Evolutionary conservation across 1,139 yeast genomes (phyloP).

Genomic region (Nakaseomyces kungkrabaensis): DNA sequence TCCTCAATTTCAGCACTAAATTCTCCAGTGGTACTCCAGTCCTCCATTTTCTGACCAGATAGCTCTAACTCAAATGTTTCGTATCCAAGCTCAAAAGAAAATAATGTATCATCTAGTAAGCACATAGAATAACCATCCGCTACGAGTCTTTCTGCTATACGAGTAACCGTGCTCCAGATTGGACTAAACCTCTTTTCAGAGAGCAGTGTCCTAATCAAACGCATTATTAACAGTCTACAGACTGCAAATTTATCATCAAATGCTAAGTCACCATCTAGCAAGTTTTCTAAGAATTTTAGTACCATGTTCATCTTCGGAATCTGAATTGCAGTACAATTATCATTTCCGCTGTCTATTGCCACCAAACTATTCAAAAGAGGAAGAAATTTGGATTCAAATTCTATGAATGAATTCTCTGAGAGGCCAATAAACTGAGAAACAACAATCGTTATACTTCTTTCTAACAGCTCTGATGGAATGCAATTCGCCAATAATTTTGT

Average conservation of each 20-base stretch:
- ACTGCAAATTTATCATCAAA: conserved; percentile 46
- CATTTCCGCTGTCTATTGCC: conserved; percentile 10
- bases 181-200: conserved; percentile 12
- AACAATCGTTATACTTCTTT: conserved; percentile 38
- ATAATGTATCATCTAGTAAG: conserved; percentile 33
- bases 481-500: neutral
- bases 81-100: conserved; percentile 36
- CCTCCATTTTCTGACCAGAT: conserved; percentile 24
- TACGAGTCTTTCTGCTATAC: conserved; percentile 30
- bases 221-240: conserved; percentile 44
- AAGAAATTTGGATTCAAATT: conserved; percentile 39
- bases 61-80: conserved; percentile 38
- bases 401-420: conserved; percentile 34
- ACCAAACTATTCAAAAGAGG: conserved; percentile 44
- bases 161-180: conserved; percentile 7
- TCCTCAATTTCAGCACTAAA: conserved; percentile 5
- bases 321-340: conserved; percentile 26
- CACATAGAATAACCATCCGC: conserved; percentile 44
- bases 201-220: conserved; percentile 34
- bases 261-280: conserved; percentile 55
- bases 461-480: conserved; percentile 18
- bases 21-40: conserved; percentile 17
- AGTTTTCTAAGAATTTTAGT: conserved; percentile 39
- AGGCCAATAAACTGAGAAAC: conserved; percentile 59
- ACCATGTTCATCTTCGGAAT: conserved; percentile 55